Evolutionary conservation across 2,329 filamentous ascomycete genomes (phyloP), one percentile per base, ranked within the genome.

Genomic region (Alternaria tenuissima): DNA sequence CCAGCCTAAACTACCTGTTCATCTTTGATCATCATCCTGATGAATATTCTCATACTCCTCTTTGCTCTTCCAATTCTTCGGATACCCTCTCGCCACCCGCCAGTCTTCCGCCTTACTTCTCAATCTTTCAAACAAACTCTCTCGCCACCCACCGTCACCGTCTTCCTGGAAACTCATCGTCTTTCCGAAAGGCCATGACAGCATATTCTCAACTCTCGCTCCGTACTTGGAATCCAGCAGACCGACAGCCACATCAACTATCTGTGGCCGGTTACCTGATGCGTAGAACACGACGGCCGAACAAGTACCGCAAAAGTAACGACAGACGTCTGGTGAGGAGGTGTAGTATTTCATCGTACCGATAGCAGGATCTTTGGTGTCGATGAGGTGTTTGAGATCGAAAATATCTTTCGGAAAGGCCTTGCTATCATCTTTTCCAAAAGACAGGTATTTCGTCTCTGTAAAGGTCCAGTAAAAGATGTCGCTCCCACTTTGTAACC

Each of bases 261-360:
- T 61, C 0, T 80, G 73, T 0, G 79, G 74, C 2, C 80, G 71
- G 4, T 76, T 68, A 16, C 82, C 79, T 0, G 67, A 68, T 0
- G 79, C 76, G 57, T 83, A 86, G 55, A 86, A 85, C 0, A 85
- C 74, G 11, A 65, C 72, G 0, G 84, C 83, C 0, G 82, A 83
- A 70, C 84, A 86, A 1, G 63, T 73, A 0, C 77, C 78, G 69
- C 84, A 86, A 60, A 82, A 85, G 59, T 84, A 85, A 1, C 84
- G 72, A 56, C 83, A 78, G 0, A 84, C 81, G 14, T 77, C 78
- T 0, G 78, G 69, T 0, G 82, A 84, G 48, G 82, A 84, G 8
- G 67, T 64, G 62, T 82, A 83, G 28, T 79, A 78, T 0, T 74
- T 66, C 5, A 86, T 72, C 0, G 81, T 85, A 0, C 82, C 83